A percentile compares a stretch with the other conserved stretches of the same genome.
These are phyloP conservation scores for Crithidia sp. DNA, from an alignment of 208 protist genomes.

Conservation along the genomic window DNA sequence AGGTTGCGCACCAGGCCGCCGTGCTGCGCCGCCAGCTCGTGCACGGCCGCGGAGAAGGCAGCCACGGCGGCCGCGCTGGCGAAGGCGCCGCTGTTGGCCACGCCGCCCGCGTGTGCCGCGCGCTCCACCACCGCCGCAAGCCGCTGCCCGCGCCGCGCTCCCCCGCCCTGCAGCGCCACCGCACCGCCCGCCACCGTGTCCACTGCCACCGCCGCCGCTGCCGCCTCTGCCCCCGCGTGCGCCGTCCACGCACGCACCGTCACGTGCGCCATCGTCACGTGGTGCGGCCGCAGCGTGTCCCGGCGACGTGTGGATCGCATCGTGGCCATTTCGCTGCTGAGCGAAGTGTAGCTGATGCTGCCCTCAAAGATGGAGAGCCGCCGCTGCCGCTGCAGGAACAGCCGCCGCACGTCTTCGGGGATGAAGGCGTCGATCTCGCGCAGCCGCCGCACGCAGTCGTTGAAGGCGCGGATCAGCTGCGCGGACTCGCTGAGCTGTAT, in stretches of 20 bases:
- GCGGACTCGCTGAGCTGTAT: slow-evolving; percentile 2
- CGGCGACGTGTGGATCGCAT: background rate
- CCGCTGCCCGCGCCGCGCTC: background rate
- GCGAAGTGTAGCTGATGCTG: background rate
- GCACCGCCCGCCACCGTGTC: background rate
- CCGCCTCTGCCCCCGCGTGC: no score
- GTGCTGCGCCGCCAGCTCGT: background rate
- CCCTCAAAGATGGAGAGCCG: background rate
- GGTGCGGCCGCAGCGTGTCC: background rate
- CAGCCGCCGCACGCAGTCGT: slow-evolving; percentile 10
- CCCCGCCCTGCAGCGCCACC: no score
- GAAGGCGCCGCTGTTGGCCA: slow-evolving; percentile 27
- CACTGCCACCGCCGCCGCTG: background rate
- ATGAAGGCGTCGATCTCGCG: slow-evolving; percentile 8
- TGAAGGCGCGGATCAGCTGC: slow-evolving; percentile 11
- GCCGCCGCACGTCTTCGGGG: background rate
- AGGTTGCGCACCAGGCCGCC: background rate
- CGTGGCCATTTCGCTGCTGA: background rate
- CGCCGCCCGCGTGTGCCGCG: no score
- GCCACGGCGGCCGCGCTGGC: background rate
- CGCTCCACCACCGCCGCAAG: no score
- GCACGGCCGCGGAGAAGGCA: background rate
- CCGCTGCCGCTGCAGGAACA: background rate
- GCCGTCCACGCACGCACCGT: background rate
- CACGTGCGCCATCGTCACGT: background rate